These are phyloP conservation scores for Scheffersomyces stambukii DNA, from an alignment of 1,139 yeast species.

Conservation along the genomic window DNA sequence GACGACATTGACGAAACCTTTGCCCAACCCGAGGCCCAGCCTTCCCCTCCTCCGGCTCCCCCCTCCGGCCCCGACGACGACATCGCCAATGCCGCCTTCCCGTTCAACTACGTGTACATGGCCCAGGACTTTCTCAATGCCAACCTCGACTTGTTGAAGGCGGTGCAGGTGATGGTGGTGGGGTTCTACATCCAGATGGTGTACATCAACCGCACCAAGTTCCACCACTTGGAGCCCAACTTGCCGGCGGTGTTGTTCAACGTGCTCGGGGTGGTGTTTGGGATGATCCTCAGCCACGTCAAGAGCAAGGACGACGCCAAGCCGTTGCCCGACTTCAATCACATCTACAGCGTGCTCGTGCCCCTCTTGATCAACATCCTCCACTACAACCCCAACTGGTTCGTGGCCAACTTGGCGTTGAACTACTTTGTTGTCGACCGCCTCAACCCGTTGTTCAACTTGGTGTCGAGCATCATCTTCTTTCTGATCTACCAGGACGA, in stretches of 20 bases:
- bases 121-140: conserved; percentile 40
- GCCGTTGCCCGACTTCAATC: conserved; percentile 37
- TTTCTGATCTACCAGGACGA: conserved; percentile 28
- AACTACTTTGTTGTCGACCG: conserved; percentile 35
- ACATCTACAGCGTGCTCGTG: conserved; percentile 30
- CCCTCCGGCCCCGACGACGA: conserved; percentile 3
- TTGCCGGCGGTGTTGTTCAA: conserved; percentile 31
- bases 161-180: conserved; percentile 31
- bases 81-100: conserved; percentile 17
- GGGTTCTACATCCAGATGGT: conserved; percentile 28
- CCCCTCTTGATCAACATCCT: conserved; percentile 26
- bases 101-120: conserved; percentile 25
- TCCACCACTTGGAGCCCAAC: conserved; percentile 15
- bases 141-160: conserved; percentile 25
- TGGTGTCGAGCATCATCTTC: conserved; percentile 26
- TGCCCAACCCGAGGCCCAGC: too few relatives aligned
- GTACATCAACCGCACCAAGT: conserved; percentile 18
- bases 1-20: too few relatives aligned
- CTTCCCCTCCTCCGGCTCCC: conserved; percentile 1
- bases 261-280: conserved; percentile 29
- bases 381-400: conserved; percentile 18
- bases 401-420: conserved; percentile 31
- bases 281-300: conserved; percentile 25
- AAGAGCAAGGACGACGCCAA: conserved; percentile 15
- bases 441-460: conserved; percentile 27